Conservation (phyloP, 306 rosid species). For the Cicer judaicum region DNA sequence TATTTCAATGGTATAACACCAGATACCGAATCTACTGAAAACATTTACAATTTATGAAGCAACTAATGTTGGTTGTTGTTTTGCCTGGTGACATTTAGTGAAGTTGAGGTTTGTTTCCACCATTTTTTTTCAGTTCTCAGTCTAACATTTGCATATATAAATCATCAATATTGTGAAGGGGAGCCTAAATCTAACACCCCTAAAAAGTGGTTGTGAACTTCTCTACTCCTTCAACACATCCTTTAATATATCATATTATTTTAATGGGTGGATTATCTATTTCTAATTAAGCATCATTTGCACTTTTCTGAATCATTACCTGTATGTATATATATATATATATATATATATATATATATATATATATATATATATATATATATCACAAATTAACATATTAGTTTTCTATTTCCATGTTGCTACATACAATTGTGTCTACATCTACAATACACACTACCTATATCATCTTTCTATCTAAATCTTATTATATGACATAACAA, state of each 20-base stretch:
- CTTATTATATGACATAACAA: slow-evolving; percentile 62
- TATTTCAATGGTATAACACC: no score
- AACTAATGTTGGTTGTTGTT: no score
- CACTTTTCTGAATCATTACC: slow-evolving; percentile 12
- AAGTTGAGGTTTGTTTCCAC: no score
- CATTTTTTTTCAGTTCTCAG: no score
- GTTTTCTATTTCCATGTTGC: slow-evolving; percentile 37
- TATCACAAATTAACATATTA: slow-evolving; percentile 37
- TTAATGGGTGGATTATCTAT: background rate
- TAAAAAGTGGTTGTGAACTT: no score
- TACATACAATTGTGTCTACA: slow-evolving; percentile 45
- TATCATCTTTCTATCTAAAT: slow-evolving; percentile 14
- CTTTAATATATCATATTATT: background rate
- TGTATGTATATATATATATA: background rate
- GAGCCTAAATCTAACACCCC: no score
- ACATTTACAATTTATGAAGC: no score
- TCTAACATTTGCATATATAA: no score
- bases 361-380: background rate
- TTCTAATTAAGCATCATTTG: background rate
- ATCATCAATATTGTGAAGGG: no score
- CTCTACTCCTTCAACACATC: no score
- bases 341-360: background rate
- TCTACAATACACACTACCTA: slow-evolving; percentile 59
- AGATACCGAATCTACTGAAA: no score
- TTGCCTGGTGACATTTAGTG: no score